These are phyloP conservation scores for Pseudoneurospora amorphoporcata DNA, from an alignment of 495 filamentous ascomycete genomes.

Conservation along the genomic window DNA sequence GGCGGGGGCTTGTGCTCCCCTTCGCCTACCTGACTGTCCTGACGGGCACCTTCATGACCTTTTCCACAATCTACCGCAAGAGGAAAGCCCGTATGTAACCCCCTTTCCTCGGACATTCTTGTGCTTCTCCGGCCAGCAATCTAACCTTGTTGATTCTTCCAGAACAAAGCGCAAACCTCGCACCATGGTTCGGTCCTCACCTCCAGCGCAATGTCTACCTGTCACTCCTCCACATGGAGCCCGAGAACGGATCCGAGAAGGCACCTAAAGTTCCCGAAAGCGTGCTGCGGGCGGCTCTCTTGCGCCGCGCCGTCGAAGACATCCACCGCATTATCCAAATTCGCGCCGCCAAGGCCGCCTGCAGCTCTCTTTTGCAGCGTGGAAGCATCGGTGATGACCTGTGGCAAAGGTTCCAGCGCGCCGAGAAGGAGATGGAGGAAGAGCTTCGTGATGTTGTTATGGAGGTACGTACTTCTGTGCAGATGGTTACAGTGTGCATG, in stretches of 20 bases:
- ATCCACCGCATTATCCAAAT: constrained; percentile 82
- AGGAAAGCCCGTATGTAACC: constrained; percentile 68
- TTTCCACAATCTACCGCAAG: constrained; percentile 86
- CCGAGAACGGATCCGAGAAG: constrained; percentile 57
- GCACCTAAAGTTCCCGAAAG: constrained; percentile 67
- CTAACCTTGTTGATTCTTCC: constrained; percentile 1
- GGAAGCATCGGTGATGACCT: constrained; percentile 94
- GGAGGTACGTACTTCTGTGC: constrained; percentile 49
- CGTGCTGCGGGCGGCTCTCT: constrained; percentile 78
- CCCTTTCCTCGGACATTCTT: neutral
- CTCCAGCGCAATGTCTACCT: constrained; percentile 90
- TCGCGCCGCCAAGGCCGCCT: constrained; percentile 71
- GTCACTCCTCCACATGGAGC: constrained; percentile 78
- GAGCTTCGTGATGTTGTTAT: constrained; percentile 87
- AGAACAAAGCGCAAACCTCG: constrained; percentile 70
- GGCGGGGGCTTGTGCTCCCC: constrained; percentile 68
- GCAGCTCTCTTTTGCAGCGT: constrained; percentile 70
- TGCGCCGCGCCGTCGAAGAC: constrained; percentile 83
- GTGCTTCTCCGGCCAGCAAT: neutral
- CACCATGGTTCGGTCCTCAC: constrained; percentile 87
- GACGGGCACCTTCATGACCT: constrained; percentile 77
- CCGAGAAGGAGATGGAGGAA: constrained; percentile 96
- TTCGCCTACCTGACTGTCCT: constrained; percentile 82
- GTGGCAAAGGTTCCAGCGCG: constrained; percentile 82
- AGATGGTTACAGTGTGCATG: neutral